phyloP scores from a whole-genome alignment of 805 yeast genomes.

The Maudiozyma barnettii region DNA sequence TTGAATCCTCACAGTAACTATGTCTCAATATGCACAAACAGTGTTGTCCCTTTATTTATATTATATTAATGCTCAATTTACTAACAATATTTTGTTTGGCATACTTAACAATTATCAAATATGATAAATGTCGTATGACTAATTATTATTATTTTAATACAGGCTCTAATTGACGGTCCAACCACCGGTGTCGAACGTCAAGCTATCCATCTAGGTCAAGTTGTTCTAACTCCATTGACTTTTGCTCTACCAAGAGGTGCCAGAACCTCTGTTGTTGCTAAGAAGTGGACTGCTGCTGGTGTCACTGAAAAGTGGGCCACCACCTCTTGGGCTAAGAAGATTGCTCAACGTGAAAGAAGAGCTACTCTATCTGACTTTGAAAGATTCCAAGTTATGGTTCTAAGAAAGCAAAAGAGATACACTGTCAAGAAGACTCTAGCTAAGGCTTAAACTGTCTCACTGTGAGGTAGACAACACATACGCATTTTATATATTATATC shows the following conservation, averaged over 20 bases:
- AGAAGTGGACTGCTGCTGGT: conserved; percentile 89
- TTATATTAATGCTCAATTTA: not conserved
- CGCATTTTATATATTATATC: conserved; percentile 6
- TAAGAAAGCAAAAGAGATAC: conserved; percentile 93
- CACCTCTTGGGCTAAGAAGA: conserved; percentile 95
- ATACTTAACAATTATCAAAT: no score
- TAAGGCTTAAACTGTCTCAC: conserved; percentile 57
- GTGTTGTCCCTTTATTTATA: no score
- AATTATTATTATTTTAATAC: conserved; percentile 7
- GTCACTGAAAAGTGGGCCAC: conserved; percentile 84
- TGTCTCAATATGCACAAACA: no score
- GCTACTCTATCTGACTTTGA: conserved; percentile 88
- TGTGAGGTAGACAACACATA: not conserved
- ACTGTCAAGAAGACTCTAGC: conserved; percentile 94
- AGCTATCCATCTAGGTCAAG: conserved; percentile 76
- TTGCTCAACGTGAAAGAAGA: conserved; percentile 90
- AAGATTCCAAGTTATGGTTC: conserved; percentile 97
- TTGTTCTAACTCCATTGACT: conserved; percentile 86
- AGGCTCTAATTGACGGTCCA: conserved; percentile 96
- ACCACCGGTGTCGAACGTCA: conserved; percentile 81
- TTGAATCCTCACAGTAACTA: no score
- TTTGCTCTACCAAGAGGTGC: conserved; percentile 91
- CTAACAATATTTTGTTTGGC: not conserved
- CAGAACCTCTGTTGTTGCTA: conserved; percentile 71
- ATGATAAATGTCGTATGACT: not conserved